Evolutionary conservation across 148 eudicot species (phyloP), one percentile per base, ranked within the genome.

Genomic region (Linanthus parryae): DNA sequence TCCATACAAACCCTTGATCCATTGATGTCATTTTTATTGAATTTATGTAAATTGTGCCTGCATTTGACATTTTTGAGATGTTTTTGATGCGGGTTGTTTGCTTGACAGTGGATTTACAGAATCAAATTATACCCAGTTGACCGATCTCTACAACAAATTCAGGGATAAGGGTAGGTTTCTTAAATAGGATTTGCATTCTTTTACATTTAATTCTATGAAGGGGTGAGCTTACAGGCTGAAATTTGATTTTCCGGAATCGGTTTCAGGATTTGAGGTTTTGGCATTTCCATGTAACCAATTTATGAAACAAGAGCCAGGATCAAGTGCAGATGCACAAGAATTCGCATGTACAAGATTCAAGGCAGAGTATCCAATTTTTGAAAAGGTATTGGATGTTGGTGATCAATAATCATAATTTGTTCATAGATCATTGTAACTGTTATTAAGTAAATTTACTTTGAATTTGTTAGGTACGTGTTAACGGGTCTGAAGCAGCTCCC

Each of bases 231-330:
- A n/a, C n/a, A n/a, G n/a, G n/a, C n/a, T n/a, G n/a, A n/a, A n/a
- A n/a, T n/a, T n/a, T n/a, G n/a, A n/a, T n/a, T n/a, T n/a, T n/a
- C n/a, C n/a, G n/a, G n/a, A n/a, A n/a, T n/a, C n/a, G n/a, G n/a
- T n/a, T n/a, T 57, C 57, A 89, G 97, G 71, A 48, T 80, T 89
- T 53, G 97, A 89, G 76, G 61, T 89, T 17, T 78, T 89, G 79
- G 97, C 91, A 41, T 89, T 89, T 55, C 97, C 97, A 3, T 90
- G 97, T 72, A 90, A 90, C 52, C 97, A 90, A 57, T 90, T 90
- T 76, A 59, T 82, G 62, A 54, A 69, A 36, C 97, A 89, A 85
- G 97, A 89, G 53, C 97, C 97, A 0, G 91, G 94, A 22, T 51
- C 91, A 35, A 75, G 83, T 55, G 57, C 71, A 51, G 83, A 89